phyloP scores from a whole-genome alignment of 2,329 filamentous ascomycete genomes.

The Botrytis medusae region DNA sequence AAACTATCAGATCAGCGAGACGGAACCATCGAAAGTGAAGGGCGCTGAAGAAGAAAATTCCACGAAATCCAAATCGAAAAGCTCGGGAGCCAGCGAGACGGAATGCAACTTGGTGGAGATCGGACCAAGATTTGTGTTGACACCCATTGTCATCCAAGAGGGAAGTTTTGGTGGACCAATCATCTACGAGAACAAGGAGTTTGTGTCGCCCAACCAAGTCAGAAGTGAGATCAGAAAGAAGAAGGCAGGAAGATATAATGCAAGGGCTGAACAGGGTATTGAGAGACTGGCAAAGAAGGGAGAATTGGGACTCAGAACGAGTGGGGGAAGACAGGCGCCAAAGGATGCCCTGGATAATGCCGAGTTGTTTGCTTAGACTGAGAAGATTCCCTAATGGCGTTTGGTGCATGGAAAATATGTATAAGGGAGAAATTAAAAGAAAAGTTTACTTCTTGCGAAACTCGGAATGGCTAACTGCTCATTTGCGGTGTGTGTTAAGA shows the following conservation, averaged over 20 bases:
- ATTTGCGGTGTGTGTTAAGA: slow-evolving; percentile 1
- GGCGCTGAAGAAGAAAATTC: slow-evolving; percentile 41
- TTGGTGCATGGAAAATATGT: slow-evolving; percentile 22
- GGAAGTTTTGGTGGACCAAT: slow-evolving; percentile 93
- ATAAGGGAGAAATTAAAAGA: neutral
- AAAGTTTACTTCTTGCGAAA: neutral
- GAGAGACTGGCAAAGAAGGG: slow-evolving; percentile 74
- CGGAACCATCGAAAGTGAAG: slow-evolving; percentile 57
- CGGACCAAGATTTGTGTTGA: slow-evolving; percentile 87
- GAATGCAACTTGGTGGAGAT: slow-evolving; percentile 88
- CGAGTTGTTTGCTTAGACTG: slow-evolving; percentile 66
- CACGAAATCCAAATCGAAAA: slow-evolving; percentile 47
- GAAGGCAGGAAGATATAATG: slow-evolving; percentile 77
- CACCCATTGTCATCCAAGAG: slow-evolving; percentile 92
- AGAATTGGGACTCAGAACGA: slow-evolving; percentile 70
- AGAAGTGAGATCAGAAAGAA: slow-evolving; percentile 74
- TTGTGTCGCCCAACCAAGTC: slow-evolving; percentile 93
- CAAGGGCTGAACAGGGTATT: slow-evolving; percentile 69
- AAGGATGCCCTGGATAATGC: slow-evolving; percentile 73
- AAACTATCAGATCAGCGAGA: slow-evolving; percentile 89
- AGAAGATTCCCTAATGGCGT: slow-evolving; percentile 21
- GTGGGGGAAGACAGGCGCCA: slow-evolving; percentile 61
- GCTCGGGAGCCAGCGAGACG: slow-evolving; percentile 54
- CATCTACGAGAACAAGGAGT: slow-evolving; percentile 98
- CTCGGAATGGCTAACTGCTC: neutral